Conservation (phyloP, 1,284 basidiomycete genomes). For the Thecaphora thlaspeos region DNA sequence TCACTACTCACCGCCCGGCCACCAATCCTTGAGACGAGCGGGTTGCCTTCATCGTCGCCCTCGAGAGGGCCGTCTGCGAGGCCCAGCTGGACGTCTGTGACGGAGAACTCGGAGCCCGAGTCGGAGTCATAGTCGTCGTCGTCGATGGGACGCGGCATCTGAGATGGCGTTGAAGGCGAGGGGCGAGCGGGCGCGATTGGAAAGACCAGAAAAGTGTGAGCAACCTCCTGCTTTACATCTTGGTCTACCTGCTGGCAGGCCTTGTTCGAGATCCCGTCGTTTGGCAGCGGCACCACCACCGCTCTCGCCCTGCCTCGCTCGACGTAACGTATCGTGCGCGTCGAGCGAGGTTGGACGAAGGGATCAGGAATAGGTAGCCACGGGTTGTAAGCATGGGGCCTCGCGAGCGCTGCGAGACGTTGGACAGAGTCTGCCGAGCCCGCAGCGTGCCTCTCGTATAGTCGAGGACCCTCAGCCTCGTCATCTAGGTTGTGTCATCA, state of each 20-base stretch:
- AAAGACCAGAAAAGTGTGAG: too few relatives aligned
- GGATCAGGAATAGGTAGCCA: slow-evolving; percentile 51
- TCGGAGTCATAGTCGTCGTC: slow-evolving; percentile 50
- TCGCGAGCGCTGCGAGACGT: slow-evolving; percentile 17
- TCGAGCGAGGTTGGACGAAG: too few relatives aligned
- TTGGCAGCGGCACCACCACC: too few relatives aligned
- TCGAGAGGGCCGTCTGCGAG: slow-evolving; percentile 52
- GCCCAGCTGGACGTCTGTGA: slow-evolving; percentile 48
- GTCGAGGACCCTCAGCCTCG: slow-evolving; percentile 46
- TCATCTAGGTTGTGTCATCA: slow-evolving; percentile 51
- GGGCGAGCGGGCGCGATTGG: too few relatives aligned
- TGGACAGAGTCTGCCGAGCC: not conserved
- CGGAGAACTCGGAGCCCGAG: slow-evolving; percentile 37
- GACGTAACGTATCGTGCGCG: too few relatives aligned
- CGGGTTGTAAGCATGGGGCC: slow-evolving; percentile 43
- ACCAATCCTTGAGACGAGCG: slow-evolving; percentile 55
- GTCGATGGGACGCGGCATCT: slow-evolving; percentile 35
- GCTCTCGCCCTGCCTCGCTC: too few relatives aligned
- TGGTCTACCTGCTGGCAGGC: too few relatives aligned
- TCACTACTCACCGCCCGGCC: slow-evolving; percentile 25
- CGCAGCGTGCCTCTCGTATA: slow-evolving; percentile 32
- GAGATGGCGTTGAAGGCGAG: too few relatives aligned
- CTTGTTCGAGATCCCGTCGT: too few relatives aligned
- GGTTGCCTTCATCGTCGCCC: slow-evolving; percentile 47
- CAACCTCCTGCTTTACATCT: too few relatives aligned